phyloP scores from a whole-genome alignment of 305 asterid genomes.

The Fraxinus paxiana region DNA sequence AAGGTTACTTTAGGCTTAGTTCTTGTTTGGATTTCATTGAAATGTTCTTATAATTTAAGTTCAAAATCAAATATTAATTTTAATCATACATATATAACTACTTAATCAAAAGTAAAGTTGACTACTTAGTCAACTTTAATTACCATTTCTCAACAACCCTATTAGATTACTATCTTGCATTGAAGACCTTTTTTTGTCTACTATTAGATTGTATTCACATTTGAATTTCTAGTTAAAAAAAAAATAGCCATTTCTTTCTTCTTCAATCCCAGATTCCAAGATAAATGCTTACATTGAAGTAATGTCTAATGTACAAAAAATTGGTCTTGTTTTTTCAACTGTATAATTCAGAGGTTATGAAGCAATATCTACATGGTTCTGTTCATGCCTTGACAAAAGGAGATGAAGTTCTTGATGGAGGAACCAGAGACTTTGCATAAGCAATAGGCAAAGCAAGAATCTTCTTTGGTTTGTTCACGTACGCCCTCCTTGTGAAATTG shows the following conservation, averaged over 20 bases:
- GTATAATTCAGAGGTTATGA: constrained; percentile 22
- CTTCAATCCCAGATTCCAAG: neutral
- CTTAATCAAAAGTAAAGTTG: neutral
- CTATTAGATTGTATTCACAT: neutral
- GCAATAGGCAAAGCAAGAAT: constrained; percentile 76
- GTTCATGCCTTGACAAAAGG: constrained; percentile 41
- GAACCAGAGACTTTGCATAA: constrained; percentile 59
- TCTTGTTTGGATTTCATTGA: neutral
- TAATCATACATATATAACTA: neutral
- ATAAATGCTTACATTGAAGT: constrained; percentile 22
- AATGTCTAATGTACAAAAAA: constrained; percentile 39
- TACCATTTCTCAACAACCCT: neutral
- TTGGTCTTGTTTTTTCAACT: constrained; percentile 18
- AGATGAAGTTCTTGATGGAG: constrained; percentile 26
- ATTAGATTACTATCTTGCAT: neutral
- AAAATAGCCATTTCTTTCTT: neutral
- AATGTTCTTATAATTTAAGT: neutral
- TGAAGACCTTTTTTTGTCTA: neutral
- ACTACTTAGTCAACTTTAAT: neutral
- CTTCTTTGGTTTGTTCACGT: constrained; percentile 84
- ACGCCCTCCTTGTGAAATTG: constrained; percentile 89
- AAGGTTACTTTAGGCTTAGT: neutral
- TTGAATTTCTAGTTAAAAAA: neutral
- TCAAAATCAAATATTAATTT: neutral
- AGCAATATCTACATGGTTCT: neutral